Conservation (phyloP, 2,329 filamentous ascomycete species). For the Phyllosticta citrichinensis region DNA sequence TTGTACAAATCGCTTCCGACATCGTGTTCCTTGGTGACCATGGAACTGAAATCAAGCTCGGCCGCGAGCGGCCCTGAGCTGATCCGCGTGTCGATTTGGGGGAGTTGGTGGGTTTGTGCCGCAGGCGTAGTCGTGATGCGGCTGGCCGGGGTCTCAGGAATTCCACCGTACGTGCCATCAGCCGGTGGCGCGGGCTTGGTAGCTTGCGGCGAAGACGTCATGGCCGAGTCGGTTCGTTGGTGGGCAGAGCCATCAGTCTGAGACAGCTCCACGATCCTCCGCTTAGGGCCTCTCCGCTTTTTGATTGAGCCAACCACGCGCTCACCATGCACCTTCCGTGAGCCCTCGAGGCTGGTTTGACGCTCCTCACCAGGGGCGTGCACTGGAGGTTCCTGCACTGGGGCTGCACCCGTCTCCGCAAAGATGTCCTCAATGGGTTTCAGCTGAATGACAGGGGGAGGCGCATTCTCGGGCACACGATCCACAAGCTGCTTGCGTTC, state of each 20-base stretch:
- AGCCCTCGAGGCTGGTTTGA: neutral
- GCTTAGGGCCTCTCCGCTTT: constrained; percentile 41
- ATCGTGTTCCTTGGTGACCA: constrained; percentile 45
- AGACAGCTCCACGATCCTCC: constrained; percentile 49
- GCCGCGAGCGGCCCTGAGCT: constrained; percentile 16
- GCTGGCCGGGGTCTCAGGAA: constrained; percentile 20
- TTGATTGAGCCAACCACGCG: constrained; percentile 7
- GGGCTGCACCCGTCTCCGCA: neutral
- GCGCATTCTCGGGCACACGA: constrained; percentile 63
- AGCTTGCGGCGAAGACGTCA: constrained; percentile 4
- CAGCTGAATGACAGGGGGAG: constrained; percentile 68
- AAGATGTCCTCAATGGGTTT: constrained; percentile 46
- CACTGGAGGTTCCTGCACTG: neutral
- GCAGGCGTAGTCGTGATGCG: constrained; percentile 6
- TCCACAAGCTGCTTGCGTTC: constrained; percentile 81
- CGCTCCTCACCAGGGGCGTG: constrained; percentile 1
- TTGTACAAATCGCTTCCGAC: constrained; percentile 68
- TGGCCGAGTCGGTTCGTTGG: constrained; percentile 6
- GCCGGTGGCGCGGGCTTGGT: neutral
- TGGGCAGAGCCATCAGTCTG: constrained; percentile 25
- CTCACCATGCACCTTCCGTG: neutral
- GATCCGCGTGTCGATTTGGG: constrained; percentile 16
- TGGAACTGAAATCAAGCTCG: constrained; percentile 6
- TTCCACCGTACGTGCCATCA: constrained; percentile 15
- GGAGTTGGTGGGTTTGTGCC: constrained; percentile 4